Percentiles rank a stretch among this genome's conserved stretches.
Evolutionary conservation across 2,329 filamentous ascomycete genomes (phyloP).

Genomic region (Scedosporium dehoogii): DNA sequence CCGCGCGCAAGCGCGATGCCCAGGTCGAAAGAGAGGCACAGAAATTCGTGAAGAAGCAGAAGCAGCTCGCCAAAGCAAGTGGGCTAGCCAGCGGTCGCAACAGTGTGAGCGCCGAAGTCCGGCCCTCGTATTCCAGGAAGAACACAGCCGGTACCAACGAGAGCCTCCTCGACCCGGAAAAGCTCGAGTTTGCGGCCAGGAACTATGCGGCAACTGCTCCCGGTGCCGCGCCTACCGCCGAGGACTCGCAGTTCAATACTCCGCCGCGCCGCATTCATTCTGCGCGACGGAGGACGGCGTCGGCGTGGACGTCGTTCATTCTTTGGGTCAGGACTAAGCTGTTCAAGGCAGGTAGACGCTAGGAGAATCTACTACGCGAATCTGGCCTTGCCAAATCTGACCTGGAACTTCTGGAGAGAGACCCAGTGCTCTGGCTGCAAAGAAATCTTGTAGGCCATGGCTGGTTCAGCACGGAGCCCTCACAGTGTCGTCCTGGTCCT

Average conservation of each 20-base stretch:
- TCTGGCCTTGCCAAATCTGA: not conserved
- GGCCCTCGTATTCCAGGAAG: slow-evolving; percentile 18
- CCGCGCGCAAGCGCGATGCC: slow-evolving; percentile 47
- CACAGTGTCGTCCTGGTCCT: not conserved
- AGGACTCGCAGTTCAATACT: slow-evolving; percentile 31
- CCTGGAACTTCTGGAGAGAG: not conserved
- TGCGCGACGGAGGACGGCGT: slow-evolving; percentile 50
- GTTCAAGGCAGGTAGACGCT: slow-evolving; percentile 29
- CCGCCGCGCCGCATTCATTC: slow-evolving; percentile 29
- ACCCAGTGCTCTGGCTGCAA: not conserved
- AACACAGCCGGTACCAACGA: slow-evolving; percentile 14
- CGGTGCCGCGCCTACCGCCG: slow-evolving; percentile 18
- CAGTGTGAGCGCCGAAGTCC: slow-evolving; percentile 20
- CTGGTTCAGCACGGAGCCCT: not conserved
- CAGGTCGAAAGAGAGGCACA: slow-evolving; percentile 46
- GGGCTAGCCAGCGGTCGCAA: slow-evolving; percentile 21
- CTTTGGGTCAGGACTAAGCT: slow-evolving; percentile 52
- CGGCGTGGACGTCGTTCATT: slow-evolving; percentile 53
- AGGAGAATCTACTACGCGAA: slow-evolving; percentile 13
- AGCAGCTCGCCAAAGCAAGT: slow-evolving; percentile 29
- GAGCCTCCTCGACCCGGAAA: slow-evolving; percentile 24
- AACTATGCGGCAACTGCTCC: slow-evolving; percentile 34
- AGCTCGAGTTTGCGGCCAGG: slow-evolving; percentile 32
- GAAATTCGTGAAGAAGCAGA: slow-evolving; percentile 36
- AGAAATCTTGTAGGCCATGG: not conserved